phyloP scores from a whole-genome alignment of 2,329 filamentous ascomycete genomes.

The Ustilaginoidea virens region DNA sequence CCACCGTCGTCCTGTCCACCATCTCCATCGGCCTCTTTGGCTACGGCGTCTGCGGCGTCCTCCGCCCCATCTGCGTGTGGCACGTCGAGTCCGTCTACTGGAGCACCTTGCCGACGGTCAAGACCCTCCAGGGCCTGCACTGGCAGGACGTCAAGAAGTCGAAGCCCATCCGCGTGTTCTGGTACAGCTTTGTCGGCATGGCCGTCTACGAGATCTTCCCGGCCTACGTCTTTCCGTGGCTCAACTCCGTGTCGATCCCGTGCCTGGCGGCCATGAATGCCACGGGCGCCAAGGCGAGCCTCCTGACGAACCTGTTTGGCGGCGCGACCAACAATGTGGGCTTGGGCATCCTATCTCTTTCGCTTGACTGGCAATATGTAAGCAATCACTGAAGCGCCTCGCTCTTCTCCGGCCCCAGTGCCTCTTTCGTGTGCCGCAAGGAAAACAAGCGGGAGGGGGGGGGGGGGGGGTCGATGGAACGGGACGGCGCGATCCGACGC shows the following conservation, averaged over 20 bases:
- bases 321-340: constrained; percentile 23
- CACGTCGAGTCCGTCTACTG: constrained; percentile 42
- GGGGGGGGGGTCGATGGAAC: no score
- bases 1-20: constrained; percentile 28
- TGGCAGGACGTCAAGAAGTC: constrained; percentile 34
- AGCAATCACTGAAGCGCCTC: background rate
- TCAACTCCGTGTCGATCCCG: constrained; percentile 38
- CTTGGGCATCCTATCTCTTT: constrained; percentile 23
- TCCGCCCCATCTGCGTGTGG: constrained; percentile 39
- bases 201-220: constrained; percentile 36
- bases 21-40: constrained; percentile 41
- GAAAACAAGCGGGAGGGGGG: no score
- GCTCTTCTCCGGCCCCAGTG: no score
- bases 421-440: no score
- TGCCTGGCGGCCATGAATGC: constrained; percentile 32
- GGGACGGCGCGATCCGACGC: no score
- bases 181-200: constrained; percentile 33
- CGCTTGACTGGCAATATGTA: constrained; percentile 28
- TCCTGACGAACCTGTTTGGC: constrained; percentile 15
- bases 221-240: constrained; percentile 38
- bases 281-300: background rate
- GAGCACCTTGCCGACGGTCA: constrained; percentile 35
- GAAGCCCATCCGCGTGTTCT: constrained; percentile 35
- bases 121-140: constrained; percentile 37
- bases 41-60: constrained; percentile 35